Conservation (phyloP, 345 rosid genomes). For the Gossypium herbaceum region DNA sequence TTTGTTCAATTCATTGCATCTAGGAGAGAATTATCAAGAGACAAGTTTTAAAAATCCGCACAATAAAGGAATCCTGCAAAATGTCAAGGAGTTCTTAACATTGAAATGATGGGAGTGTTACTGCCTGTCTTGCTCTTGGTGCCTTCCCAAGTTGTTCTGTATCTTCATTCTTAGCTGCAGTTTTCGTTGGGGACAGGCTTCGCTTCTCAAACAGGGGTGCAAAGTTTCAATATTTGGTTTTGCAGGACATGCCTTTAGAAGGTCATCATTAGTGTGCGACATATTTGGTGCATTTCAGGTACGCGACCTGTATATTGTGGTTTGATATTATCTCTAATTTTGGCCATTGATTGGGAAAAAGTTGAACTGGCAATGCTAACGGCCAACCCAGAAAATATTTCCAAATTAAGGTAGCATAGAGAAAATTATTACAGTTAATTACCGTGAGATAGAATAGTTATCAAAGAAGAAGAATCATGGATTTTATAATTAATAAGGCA, state of each 20-base stretch:
- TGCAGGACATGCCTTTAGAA: neutral
- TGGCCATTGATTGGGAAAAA: neutral
- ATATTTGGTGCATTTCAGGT: neutral
- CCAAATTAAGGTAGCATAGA: neutral
- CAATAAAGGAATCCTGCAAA: conserved; percentile 43
- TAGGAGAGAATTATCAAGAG: conserved; percentile 30
- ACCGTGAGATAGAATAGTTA: neutral
- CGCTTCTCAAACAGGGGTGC: neutral
- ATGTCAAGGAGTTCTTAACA: conserved; percentile 37
- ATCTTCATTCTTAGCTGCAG: neutral
- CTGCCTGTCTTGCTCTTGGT: neutral
- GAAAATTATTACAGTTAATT: neutral
- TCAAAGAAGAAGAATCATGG: neutral
- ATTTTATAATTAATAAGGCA: neutral
- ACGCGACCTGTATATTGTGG: neutral
- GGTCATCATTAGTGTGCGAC: neutral
- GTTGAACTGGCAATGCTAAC: neutral
- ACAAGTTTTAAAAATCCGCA: conserved; percentile 44
- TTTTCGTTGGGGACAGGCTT: neutral
- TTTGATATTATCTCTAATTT: neutral
- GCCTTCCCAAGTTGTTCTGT: neutral
- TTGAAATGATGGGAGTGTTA: neutral
- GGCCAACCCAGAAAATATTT: neutral
- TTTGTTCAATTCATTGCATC: neutral
- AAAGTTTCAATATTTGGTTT: neutral